These are phyloP conservation scores for Dactylonectria estremocensis DNA, from an alignment of 2,329 filamentous ascomycete species.

Conservation along the genomic window DNA sequence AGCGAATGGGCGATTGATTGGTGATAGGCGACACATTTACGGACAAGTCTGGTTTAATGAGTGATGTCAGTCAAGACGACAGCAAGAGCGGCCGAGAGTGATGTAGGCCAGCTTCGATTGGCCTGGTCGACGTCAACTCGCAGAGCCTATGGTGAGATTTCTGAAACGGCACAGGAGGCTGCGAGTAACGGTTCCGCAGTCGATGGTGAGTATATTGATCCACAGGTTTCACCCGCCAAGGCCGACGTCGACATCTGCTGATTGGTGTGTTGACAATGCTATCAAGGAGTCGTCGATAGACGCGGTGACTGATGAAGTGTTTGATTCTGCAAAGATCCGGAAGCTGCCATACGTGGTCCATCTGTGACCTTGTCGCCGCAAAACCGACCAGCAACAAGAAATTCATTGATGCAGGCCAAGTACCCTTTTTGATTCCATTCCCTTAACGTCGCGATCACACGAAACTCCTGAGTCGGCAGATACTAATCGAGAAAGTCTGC, in stretches of 20 bases:
- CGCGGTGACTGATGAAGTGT: conserved; percentile 57
- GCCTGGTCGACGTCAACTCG: conserved; percentile 47
- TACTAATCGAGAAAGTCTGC: conserved; percentile 49
- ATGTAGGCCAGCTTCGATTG: conserved; percentile 43
- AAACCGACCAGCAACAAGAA: conserved; percentile 56
- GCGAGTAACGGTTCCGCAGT: conserved; percentile 50
- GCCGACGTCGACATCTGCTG: conserved; percentile 54
- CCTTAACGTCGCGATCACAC: conserved; percentile 56
- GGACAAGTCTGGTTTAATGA: conserved; percentile 49
- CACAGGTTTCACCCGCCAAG: conserved; percentile 53
- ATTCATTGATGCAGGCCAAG: conserved; percentile 54
- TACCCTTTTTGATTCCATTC: conserved; percentile 54
- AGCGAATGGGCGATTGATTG: conserved; percentile 48
- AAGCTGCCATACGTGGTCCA: conserved; percentile 58
- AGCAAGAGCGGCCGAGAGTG: conserved; percentile 34
- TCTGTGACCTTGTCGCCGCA: conserved; percentile 56
- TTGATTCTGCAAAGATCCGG: conserved; percentile 58
- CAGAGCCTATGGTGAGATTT: conserved; percentile 45
- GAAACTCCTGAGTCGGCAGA: conserved; percentile 56
- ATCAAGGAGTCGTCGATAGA: conserved; percentile 57
- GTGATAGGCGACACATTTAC: conserved; percentile 52
- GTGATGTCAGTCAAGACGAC: conserved; percentile 48
- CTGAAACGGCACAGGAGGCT: conserved; percentile 51
- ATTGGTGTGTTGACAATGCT: conserved; percentile 54
- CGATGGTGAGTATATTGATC: conserved; percentile 53